Conservation (phyloP, 169 alveolate genomes). For the Plasmodium gaboni region DNA sequence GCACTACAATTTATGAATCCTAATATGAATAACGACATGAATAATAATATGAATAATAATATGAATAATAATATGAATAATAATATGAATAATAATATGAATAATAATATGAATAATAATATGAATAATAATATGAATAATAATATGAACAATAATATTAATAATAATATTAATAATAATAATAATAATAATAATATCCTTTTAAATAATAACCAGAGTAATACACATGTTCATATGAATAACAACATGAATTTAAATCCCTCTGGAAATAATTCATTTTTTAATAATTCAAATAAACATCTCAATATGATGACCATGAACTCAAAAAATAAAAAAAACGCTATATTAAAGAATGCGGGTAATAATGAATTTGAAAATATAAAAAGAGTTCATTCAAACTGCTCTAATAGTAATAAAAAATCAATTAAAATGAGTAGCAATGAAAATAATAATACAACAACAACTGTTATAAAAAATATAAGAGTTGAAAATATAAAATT, state of each 20-base stretch:
- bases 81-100: background rate
- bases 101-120: background rate
- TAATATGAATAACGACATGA: background rate
- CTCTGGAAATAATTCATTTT: background rate
- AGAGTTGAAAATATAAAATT: constrained; percentile 36
- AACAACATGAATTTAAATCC: background rate
- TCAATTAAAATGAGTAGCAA: background rate
- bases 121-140: background rate
- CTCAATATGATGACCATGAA: background rate
- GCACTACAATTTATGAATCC: no score
- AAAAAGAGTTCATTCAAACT: background rate
- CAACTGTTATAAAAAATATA: constrained; percentile 20
- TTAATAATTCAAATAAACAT: background rate
- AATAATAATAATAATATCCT: background rate
- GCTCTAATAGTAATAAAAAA: background rate
- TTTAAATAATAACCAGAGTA: background rate
- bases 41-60: background rate
- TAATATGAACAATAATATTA: background rate
- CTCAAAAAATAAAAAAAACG: background rate
- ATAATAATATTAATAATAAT: background rate
- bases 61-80: background rate
- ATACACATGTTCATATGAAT: background rate
- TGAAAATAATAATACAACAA: constrained; percentile 5
- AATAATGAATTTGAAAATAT: constrained; percentile 14
- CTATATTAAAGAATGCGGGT: background rate